phyloP scores from a whole-genome alignment of 2,329 filamentous ascomycete genomes.

The Diaporthe longicolla region DNA sequence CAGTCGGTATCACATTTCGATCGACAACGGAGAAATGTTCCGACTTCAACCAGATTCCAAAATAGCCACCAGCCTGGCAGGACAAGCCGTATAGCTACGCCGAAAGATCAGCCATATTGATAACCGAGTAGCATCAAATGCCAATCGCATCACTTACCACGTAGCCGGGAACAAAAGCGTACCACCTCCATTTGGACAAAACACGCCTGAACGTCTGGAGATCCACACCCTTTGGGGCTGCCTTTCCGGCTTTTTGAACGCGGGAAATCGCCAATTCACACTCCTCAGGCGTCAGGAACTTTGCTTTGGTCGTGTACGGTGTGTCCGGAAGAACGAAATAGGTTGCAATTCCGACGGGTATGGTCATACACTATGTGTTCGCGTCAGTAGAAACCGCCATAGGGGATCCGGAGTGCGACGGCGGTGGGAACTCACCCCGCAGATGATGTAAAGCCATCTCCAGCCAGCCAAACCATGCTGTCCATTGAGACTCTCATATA shows the following conservation, averaged over 20 bases:
- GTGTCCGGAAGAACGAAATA: conserved; percentile 49
- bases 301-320: conserved; percentile 48
- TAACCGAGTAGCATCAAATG: background rate
- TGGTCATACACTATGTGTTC: conserved; percentile 47
- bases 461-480: conserved; percentile 50
- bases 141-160: conserved; percentile 44
- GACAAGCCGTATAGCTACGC: conserved; percentile 48
- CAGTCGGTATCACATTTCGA: conserved; percentile 47
- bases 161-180: conserved; percentile 49
- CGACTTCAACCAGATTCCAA: conserved; percentile 48
- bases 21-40: conserved; percentile 47
- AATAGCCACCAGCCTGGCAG: conserved; percentile 47
- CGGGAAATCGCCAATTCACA: conserved; percentile 45
- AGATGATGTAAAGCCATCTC: conserved; percentile 52
- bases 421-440: conserved; percentile 25
- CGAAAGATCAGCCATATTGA: background rate
- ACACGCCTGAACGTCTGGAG: conserved; percentile 46
- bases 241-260: conserved; percentile 46
- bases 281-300: conserved; percentile 48
- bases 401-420: too few relatives aligned
- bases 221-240: conserved; percentile 46
- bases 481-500: conserved; percentile 50
- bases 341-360: conserved; percentile 48
- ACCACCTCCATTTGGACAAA: conserved; percentile 49
- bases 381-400: background rate